Base-by-base conservation (phyloP, 352 stramenopile genomes). In the Pythium grandisporangium region DNA sequence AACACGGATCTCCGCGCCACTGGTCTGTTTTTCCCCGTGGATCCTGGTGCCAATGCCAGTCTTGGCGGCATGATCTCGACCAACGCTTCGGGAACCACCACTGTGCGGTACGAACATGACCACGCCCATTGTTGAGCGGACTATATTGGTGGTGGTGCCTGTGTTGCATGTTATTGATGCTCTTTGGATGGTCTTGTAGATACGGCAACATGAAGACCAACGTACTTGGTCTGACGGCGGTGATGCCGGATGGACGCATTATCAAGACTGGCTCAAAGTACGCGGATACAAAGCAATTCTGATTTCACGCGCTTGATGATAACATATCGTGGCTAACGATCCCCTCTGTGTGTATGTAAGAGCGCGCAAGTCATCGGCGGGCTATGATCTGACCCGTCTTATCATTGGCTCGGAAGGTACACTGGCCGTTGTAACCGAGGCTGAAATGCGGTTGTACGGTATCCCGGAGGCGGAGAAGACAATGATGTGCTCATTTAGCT, bases 161-260 rank as follows among this genome's bases (percentile, higher is more conserved):
- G n/a, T n/a, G n/a, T n/a, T n/a, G n/a, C n/a, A n/a, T n/a, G n/a
- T n/a, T 41, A 2, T 21, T 41, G 35, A 25, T 21, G 12, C n/a
- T 20, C 8, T n/a, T n/a, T n/a, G n/a, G 16, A 26, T 37, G 5
- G 14, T 8, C 35, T 30, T 33, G 13, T 26, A 82, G 79, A 6
- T 98, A 97, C 48, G 95, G 94, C 33, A 98, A 97, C 49, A 99
- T 99, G 95, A 85, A 95, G 56, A 92, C 96, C 13, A 97, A 97
- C 48, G 90, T 99, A 13, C 71, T 99, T 51, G 72, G 53, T 17
- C 51, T 99, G 4, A 97, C 88, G 43, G 91, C 66, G 14, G 93
- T 99, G 16, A 74, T 98, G 56, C 58, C 86, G 6, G 84, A 94
- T 59, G 87, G 84, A 12, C 62, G 74, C 2, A 81, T 96, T 25